Base-by-base conservation (phyloP, 495 filamentous ascomycete genomes). In the Hypoxylon lienhwacheense region DNA sequence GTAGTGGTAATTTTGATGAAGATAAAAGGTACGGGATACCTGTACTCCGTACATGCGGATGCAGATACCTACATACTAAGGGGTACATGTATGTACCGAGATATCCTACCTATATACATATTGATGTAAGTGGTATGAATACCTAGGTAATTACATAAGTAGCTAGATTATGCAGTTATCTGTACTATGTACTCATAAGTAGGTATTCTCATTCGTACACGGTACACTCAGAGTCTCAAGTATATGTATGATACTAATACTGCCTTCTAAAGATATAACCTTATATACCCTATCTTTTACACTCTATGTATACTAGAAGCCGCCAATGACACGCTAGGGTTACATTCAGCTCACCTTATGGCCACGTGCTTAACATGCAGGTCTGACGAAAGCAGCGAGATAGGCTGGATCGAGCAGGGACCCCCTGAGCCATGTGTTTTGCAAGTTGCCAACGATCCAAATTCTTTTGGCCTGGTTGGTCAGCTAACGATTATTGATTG, bases 321-420 rank as follows among this genome's bases (percentile, higher is more conserved):
- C 24, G 39, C 47, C 46, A 39, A 46, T 61, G 25, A 22, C 19
- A 61, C 51, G 42, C 20, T 45, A 53, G 36, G 37, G 59, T 62
- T 7, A 31, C 25, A 49, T 47, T 34, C 39, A 53, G 44, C 44
- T 57, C 52, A 48, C 59, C 64, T 60, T 64, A 59, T 49, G 37
- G 47, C 60, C 64, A 66, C 64, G 64, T 66, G 64, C 48, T 56
- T 20, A 39, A 42, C 60, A 51, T 64, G 64, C 49, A 58, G 52
- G 48, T 61, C 45, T 64, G 60, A 66, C 57, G 57, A 61, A 61
- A 55, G 42, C 33, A 35, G 57, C 34, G 39, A 47, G 57, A 61
- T 61, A 61, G 57, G 57, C 39, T 39, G 46, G 32, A 45, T 14
- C 21, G 10, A 52, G 37, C 57, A 55, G 35, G 57, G 51, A 34